Base-by-base conservation (phyloP, 768 basidiomycete species). In the Cyathus striatus region DNA sequence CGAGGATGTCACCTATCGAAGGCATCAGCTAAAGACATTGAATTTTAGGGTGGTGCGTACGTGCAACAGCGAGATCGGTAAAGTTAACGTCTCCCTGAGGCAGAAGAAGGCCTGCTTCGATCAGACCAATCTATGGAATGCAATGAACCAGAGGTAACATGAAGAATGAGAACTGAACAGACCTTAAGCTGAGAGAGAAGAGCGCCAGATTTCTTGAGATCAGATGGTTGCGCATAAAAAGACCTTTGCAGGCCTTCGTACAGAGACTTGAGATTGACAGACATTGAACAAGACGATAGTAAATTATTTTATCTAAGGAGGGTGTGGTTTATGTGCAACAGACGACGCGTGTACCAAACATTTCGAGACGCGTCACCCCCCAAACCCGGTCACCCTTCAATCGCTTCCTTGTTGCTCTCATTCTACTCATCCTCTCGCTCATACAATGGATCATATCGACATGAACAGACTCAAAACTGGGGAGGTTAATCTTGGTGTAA, bases 401-500 rank as follows among this genome's bases (percentile, higher is more conserved):
- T 48, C 30, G 24, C 41, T 7, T 36, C 46, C 22, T 41, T 37
- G 32, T 47, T 48, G 42, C 47, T 46, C 44, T 43, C 38, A 42
- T 39, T 48, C 38, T 35, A 38, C 42, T 46, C 47, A 40, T 44
- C 49, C 47, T 38, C 49, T 40, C 45, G 48, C 47, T 49, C 49
- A 50, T 55, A 51, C 54, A 68, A 79, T 79, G 74, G 75, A 81
- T 53, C 71, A 69, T 56, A 81, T 90, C 59, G 91, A 94, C 60
- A 83, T 93, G 58, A 73, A 86, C 57, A 83, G 78, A 52, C 82
- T 98, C 65, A 97, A 97, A 72, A 70, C 75, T 35, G 94, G 95
- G 54, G 95, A 98, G 75, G 88, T 97, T 60, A 93, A 97, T 75
- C 83, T 97, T 55, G 93, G 93, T 51, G 93, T 95, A 66, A 57